These are phyloP conservation scores for Pythium aristosporum DNA, from an alignment of 352 stramenopile species.

Conservation along the genomic window DNA sequence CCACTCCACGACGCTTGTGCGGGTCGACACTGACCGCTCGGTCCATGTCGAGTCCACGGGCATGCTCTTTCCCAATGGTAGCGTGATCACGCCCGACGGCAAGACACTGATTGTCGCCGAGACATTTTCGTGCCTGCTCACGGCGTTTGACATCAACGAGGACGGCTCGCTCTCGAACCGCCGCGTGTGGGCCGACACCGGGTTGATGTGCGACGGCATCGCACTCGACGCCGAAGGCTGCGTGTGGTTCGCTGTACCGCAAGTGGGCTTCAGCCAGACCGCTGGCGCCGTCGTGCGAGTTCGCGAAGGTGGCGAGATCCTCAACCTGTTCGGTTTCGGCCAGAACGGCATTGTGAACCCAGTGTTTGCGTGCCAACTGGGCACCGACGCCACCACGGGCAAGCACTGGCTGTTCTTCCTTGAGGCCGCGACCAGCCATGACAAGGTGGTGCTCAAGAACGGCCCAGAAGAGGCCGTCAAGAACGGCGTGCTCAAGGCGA, in stretches of 20 bases:
- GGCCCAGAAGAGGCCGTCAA: constrained; percentile 31
- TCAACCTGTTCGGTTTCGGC: constrained; percentile 58
- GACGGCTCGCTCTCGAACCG: constrained; percentile 51
- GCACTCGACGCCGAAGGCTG: constrained; percentile 66
- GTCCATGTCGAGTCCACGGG: constrained; percentile 53
- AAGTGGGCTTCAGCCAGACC: constrained; percentile 49
- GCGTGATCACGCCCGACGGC: constrained; percentile 66
- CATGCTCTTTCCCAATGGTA: constrained; percentile 72
- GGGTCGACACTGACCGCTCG: constrained; percentile 39
- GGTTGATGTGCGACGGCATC: constrained; percentile 54
- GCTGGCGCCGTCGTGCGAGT: constrained; percentile 51
- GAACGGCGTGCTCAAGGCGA: constrained; percentile 44
- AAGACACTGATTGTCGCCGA: constrained; percentile 73
- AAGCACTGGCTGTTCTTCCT: constrained; percentile 65
- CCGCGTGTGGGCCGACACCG: constrained; percentile 54
- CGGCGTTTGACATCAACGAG: constrained; percentile 56
- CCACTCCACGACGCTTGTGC: constrained; percentile 56
- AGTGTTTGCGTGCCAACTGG: constrained; percentile 65
- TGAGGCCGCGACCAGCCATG: constrained; percentile 41
- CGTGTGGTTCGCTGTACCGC: constrained; percentile 56
- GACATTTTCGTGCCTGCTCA: constrained; percentile 53
- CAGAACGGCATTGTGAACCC: constrained; percentile 49
- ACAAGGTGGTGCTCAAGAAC: constrained; percentile 44
- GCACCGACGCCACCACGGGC: constrained; percentile 42
- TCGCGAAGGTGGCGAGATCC: constrained; percentile 50